Evolutionary conservation across 345 rosid genomes (phyloP), one percentile per base, ranked within the genome.

Genomic region (Populus pruinosa): DNA sequence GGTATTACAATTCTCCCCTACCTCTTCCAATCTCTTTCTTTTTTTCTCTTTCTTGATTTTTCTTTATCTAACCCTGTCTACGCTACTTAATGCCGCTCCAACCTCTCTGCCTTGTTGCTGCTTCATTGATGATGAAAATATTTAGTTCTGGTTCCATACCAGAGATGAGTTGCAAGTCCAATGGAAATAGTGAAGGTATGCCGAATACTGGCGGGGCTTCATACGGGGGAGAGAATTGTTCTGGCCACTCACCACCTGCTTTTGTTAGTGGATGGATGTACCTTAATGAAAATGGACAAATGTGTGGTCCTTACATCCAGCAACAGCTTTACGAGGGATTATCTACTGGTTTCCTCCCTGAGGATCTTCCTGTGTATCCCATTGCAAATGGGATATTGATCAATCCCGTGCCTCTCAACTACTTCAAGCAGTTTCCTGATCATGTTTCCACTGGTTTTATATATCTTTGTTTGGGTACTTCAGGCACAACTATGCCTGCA

Each of bases 281-380:
- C 64, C 71, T 85, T 29, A 94, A 96, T 82, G 95, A 94, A 76
- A 86, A 87, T 73, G 92, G 97, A 31, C 91, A 89, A 78, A 88
- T 96, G 95, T 94, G 97, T 79, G 99, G 99, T 61, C 97, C 98
- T 79, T 96, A 96, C 69, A 83, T 93, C 63, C 94, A 91, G 66
- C 90, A 94, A 29, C 99, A 96, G 85, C 80, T 96, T 27, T 89
- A 75, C 35, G 97, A 94, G 72, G 98, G 98, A 17, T 79, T 96
- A 75, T 88, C 87, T 5, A 86, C 94, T 76, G 94, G 97, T 31
- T 96, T 94, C 81, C 87, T 96, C 81, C 98, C 97, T 0, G 89
- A 88, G 53, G 97, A 92, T 74, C 96, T 96, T 83, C 97, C 83
- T 55, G 93, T 96, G 23, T 94, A 92, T 83, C 99, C 97, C 13